phyloP scores from a whole-genome alignment of 176 grass and related monocot species.

The Musa schizocarpa region DNA sequence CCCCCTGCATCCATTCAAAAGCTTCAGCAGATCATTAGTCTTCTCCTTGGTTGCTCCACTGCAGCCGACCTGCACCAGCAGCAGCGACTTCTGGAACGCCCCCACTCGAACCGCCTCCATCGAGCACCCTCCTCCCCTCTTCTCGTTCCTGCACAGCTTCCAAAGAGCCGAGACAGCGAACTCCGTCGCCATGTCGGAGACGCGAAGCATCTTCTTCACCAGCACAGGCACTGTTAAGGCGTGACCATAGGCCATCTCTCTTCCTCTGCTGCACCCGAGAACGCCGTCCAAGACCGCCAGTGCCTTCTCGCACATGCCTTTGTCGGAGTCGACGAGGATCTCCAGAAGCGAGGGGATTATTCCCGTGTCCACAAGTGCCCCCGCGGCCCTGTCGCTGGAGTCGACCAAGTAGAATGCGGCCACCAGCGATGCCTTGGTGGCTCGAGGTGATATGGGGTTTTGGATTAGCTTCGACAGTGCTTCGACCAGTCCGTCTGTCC shows the following conservation, averaged over 20 bases:
- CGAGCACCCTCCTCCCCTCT: constrained; percentile 23
- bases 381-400: constrained; percentile 19
- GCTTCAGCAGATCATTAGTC: constrained; percentile 53
- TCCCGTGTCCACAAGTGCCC: constrained; percentile 24
- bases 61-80: constrained; percentile 64
- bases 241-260: constrained; percentile 28
- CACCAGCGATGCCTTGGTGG: constrained; percentile 61
- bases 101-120: constrained; percentile 55
- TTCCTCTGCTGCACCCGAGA: constrained; percentile 31
- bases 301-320: constrained; percentile 60
- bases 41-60: constrained; percentile 49
- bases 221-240: constrained; percentile 56
- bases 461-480: constrained; percentile 33
- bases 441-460: constrained; percentile 39
- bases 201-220: constrained; percentile 85
- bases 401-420: constrained; percentile 50
- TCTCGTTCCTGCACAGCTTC: constrained; percentile 57
- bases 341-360: constrained; percentile 32
- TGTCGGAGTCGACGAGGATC: constrained; percentile 59
- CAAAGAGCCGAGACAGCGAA: constrained; percentile 87
- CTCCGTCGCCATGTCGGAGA: constrained; percentile 84
- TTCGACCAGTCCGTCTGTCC: constrained; percentile 21
- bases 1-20: constrained; percentile 43
- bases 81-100: constrained; percentile 73
- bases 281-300: constrained; percentile 45